phyloP scores from a whole-genome alignment of 225 moss, liverwort and hornwort species.

The Pseudisothecium myosuroides region DNA sequence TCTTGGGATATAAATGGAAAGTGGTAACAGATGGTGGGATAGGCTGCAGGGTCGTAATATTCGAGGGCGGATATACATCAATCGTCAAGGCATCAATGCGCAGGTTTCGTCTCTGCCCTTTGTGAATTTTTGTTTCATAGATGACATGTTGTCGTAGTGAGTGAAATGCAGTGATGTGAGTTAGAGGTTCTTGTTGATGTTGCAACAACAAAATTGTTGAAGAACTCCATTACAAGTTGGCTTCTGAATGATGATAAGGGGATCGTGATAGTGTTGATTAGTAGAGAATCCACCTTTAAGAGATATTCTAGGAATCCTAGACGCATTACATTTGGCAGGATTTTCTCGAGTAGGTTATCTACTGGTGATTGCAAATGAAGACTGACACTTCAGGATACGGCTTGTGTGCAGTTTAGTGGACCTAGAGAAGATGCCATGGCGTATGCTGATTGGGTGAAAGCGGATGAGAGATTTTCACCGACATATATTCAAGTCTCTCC shows the following conservation, averaged over 20 bases:
- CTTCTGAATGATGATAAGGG: not conserved
- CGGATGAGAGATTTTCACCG: constrained; percentile 60
- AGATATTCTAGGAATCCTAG: too few relatives aligned
- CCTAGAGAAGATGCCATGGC: constrained; percentile 44
- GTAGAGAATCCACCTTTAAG: not conserved
- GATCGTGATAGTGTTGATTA: not conserved
- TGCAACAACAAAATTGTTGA: not conserved
- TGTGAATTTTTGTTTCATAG: not conserved
- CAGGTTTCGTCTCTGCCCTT: constrained; percentile 41
- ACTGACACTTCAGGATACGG: not conserved
- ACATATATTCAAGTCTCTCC: constrained; percentile 76
- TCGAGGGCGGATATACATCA: constrained; percentile 90
- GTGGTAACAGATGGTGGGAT: constrained; percentile 38
- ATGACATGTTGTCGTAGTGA: not conserved
- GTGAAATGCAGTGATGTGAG: not conserved
- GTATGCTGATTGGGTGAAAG: constrained; percentile 86
- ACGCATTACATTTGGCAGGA: too few relatives aligned
- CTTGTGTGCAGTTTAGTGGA: constrained; percentile 72
- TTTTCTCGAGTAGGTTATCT: not conserved
- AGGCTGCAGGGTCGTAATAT: constrained; percentile 81
- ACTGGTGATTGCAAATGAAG: not conserved
- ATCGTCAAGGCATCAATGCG: constrained; percentile 94
- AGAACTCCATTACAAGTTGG: not conserved
- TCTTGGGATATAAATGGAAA: not conserved
- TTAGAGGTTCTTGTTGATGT: not conserved